Percentiles rank a stretch among this genome's conserved stretches.
These are phyloP conservation scores for Zymoseptoria tritici DNA, from an alignment of 2,329 filamentous ascomycete genomes.

Conservation along the genomic window DNA sequence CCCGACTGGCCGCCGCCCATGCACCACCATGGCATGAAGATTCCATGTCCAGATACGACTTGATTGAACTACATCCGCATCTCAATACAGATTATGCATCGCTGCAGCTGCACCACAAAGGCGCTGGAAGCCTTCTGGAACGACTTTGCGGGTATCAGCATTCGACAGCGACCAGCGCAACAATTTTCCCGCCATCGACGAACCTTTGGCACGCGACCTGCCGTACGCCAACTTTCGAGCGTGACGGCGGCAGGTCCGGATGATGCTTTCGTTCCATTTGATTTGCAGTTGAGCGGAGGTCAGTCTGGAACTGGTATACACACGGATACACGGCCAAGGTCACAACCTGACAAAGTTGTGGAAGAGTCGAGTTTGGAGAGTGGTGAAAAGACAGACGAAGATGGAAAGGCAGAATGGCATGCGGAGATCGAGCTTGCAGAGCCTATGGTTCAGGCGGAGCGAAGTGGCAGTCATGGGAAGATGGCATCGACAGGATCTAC, in stretches of 20 bases:
- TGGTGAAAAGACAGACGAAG: background rate
- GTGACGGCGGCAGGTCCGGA: constrained; percentile 1
- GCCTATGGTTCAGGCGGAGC: background rate
- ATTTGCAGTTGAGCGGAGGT: background rate
- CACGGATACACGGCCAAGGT: background rate
- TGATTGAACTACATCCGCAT: background rate
- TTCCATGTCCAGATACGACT: background rate
- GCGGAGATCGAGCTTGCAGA: background rate
- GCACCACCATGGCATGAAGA: background rate
- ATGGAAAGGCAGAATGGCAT: background rate
- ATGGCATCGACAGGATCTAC: background rate
- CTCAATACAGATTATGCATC: constrained; percentile 6
- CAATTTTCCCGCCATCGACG: constrained; percentile 9
- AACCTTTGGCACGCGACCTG: constrained; percentile 8
- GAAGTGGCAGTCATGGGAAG: background rate
- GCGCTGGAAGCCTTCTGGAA: constrained; percentile 19
- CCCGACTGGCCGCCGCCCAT: background rate
- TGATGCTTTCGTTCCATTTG: constrained; percentile 12
- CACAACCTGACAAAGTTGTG: background rate
- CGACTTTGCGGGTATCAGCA: constrained; percentile 18
- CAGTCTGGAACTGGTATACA: background rate
- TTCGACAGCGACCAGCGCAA: constrained; percentile 13
- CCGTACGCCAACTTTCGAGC: constrained; percentile 5
- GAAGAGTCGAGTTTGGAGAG: background rate
- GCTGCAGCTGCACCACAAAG: constrained; percentile 16